Evolutionary conservation across 177 flowering plant genomes (phyloP).

Genomic region (Tripterygium wilfordii): DNA sequence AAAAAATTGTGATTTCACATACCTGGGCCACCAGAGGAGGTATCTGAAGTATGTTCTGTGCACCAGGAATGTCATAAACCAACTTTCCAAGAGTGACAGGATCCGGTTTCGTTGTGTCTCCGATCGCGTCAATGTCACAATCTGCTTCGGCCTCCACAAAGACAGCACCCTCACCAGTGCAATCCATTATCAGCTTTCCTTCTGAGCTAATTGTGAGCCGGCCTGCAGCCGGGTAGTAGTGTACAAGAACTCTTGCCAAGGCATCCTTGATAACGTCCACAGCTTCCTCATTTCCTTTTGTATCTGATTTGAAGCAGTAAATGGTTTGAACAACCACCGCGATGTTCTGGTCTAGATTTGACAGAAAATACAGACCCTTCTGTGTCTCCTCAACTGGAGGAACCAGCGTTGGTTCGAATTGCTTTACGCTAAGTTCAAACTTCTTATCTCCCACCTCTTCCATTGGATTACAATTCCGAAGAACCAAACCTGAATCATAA

Average conservation of each 20-base stretch:
- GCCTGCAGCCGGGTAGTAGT: slow-evolving; percentile 65
- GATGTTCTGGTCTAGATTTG: slow-evolving; percentile 69
- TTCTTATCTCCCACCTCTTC: slow-evolving; percentile 1
- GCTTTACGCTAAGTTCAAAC: slow-evolving; percentile 20
- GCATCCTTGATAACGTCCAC: slow-evolving; percentile 43
- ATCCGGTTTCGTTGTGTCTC: slow-evolving; percentile 57
- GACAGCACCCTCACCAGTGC: slow-evolving; percentile 61
- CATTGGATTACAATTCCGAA: no score
- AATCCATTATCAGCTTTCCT: slow-evolving; percentile 57
- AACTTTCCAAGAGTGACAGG: slow-evolving; percentile 57
- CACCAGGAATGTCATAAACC: slow-evolving; percentile 57
- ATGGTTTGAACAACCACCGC: slow-evolving; percentile 54
- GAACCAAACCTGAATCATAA: no score
- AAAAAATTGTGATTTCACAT: not conserved
- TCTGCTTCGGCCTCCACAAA: slow-evolving; percentile 66
- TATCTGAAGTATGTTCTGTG: slow-evolving; percentile 46
- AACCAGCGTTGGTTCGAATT: slow-evolving; percentile 40
- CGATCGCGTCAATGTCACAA: slow-evolving; percentile 43
- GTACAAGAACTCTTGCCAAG: slow-evolving; percentile 53
- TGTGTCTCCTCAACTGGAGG: slow-evolving; percentile 51
- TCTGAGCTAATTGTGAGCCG: slow-evolving; percentile 48
- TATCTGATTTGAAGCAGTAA: slow-evolving; percentile 54
- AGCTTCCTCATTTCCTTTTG: slow-evolving; percentile 44
- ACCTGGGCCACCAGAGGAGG: slow-evolving; percentile 76
- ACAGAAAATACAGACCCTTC: slow-evolving; percentile 59